Conservation (phyloP, 305 asterid genomes). For the Fraxinus dipetala region DNA sequence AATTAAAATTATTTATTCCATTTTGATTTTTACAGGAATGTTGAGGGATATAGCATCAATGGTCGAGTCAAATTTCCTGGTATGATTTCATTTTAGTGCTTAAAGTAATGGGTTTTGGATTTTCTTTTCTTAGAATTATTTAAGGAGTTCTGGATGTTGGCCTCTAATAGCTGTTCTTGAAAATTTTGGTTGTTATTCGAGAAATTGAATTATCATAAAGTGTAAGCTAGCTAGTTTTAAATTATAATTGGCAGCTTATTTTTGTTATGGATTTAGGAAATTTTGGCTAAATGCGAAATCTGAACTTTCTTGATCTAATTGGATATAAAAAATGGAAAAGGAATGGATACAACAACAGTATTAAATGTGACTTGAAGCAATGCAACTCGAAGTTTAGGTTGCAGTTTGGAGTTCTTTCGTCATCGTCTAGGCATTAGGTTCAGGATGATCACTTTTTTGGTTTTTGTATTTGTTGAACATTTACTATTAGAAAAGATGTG, state of each 20-base stretch:
- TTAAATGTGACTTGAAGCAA: not conserved
- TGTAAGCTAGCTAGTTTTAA: not conserved
- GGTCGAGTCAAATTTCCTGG: conserved; percentile 73
- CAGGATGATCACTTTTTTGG: not conserved
- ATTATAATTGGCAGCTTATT: not conserved
- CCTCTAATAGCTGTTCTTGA: not conserved
- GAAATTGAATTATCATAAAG: not conserved
- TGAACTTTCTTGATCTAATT: not conserved
- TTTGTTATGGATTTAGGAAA: not conserved
- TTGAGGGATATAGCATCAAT: conserved; percentile 52
- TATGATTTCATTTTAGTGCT: conserved; percentile 21
- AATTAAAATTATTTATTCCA: not conserved
- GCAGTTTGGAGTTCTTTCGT: not conserved
- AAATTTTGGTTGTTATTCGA: not conserved
- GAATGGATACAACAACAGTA: not conserved
- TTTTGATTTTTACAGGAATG: conserved; percentile 35
- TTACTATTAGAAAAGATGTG: not conserved
- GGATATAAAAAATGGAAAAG: not conserved
- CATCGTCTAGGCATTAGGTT: not conserved
- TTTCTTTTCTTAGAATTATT: not conserved
- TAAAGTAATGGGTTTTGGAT: not conserved
- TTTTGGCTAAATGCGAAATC: not conserved
- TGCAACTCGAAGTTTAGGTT: not conserved
- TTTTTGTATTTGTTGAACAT: not conserved
- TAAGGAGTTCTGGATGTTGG: not conserved